Percentiles rank a stretch among this genome's conserved stretches.
phyloP scores from a whole-genome alignment of 352 stramenopile species.

The Globisporangium acanthophoron region DNA sequence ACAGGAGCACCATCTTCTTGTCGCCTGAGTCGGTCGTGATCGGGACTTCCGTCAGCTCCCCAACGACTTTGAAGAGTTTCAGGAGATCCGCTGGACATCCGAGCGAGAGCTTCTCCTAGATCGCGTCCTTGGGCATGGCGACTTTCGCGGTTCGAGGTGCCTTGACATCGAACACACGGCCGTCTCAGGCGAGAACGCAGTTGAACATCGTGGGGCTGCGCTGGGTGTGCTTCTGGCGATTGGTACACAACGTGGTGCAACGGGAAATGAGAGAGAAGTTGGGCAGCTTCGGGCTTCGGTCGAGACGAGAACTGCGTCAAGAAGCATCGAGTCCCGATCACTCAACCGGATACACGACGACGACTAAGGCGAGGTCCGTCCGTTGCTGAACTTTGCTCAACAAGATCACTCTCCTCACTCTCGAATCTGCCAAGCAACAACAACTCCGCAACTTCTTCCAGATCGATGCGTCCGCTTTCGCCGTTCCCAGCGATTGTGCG shows the following conservation, averaged over 20 bases:
- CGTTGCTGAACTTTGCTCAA: background rate
- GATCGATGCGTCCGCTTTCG: background rate
- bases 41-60: background rate
- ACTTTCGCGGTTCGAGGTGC: background rate
- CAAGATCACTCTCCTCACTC: background rate
- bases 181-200: background rate
- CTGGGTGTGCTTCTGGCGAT: background rate
- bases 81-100: conserved; percentile 1
- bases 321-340: background rate
- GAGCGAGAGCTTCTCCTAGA: conserved; percentile 2
- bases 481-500: background rate
- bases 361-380: background rate
- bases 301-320: background rate
- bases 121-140: background rate
- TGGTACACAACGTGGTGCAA: background rate
- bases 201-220: background rate
- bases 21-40: background rate
- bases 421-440: background rate
- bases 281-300: no score
- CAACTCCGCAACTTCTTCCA: background rate
- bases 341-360: background rate
- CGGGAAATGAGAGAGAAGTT: background rate
- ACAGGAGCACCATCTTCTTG: background rate
- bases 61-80: background rate
- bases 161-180: background rate